Conservation (phyloP, 495 filamentous ascomycete genomes). For the Penicillium soppii region DNA sequence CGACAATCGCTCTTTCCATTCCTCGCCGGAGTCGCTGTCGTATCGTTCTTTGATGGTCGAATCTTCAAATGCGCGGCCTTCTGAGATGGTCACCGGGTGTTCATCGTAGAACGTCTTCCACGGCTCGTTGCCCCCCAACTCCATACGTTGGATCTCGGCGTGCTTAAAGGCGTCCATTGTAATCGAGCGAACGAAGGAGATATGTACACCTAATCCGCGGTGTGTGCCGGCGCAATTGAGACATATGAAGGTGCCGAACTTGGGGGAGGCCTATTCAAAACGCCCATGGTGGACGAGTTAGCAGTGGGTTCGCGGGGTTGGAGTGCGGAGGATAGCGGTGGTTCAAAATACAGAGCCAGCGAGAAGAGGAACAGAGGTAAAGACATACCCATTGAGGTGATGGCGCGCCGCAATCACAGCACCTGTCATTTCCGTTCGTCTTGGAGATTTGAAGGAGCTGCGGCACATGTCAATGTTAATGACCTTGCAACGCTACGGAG, state of each 20-base stretch:
- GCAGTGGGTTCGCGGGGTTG: slow-evolving; percentile 3
- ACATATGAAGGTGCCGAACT: slow-evolving; percentile 92
- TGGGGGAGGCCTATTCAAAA: slow-evolving; percentile 58
- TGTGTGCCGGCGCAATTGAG: slow-evolving; percentile 93
- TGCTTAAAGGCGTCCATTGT: slow-evolving; percentile 98
- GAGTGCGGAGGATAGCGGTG: no score
- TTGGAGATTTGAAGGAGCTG: slow-evolving; percentile 89
- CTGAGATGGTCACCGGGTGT: slow-evolving; percentile 61
- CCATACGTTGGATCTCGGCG: slow-evolving; percentile 82
- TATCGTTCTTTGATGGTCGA: slow-evolving; percentile 80
- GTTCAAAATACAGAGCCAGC: no score
- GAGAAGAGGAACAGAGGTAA: slow-evolving; percentile 2
- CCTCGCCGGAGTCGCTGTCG: slow-evolving; percentile 81
- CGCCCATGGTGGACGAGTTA: not conserved
- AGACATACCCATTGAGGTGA: slow-evolving; percentile 82
- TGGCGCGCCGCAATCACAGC: slow-evolving; percentile 91
- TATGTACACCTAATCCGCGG: slow-evolving; percentile 92
- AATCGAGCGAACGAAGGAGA: slow-evolving; percentile 93
- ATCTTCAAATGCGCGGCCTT: slow-evolving; percentile 66
- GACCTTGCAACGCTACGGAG: not conserved
- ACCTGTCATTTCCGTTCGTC: slow-evolving; percentile 77
- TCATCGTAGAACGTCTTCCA: slow-evolving; percentile 82
- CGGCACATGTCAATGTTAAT: slow-evolving; percentile 14
- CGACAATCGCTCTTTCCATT: slow-evolving; percentile 88
- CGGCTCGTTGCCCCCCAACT: slow-evolving; percentile 78